Evolutionary conservation across 352 stramenopile genomes (phyloP).

Genomic region (Halophytophthora batemanensis): DNA sequence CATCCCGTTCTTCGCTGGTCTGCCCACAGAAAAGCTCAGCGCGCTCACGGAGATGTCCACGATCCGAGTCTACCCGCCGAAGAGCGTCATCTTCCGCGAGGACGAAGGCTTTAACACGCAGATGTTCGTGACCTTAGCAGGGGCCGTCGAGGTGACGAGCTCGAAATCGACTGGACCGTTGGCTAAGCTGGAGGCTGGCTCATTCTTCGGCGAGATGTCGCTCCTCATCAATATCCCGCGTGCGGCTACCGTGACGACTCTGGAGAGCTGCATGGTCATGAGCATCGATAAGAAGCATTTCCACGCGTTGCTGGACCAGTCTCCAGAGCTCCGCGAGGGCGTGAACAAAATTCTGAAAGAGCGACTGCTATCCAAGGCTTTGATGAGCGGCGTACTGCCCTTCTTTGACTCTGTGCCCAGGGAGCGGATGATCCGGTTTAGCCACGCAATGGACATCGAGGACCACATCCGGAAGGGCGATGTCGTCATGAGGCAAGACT

Average conservation of each 20-base stretch:
- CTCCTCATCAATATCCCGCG: conserved; percentile 77
- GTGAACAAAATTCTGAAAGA: conserved; percentile 69
- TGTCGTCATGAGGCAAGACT: conserved; percentile 40
- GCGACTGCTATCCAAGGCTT: conserved; percentile 60
- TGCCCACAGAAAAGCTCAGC: conserved; percentile 57
- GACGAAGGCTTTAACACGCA: conserved; percentile 76
- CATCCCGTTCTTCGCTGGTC: conserved; percentile 72
- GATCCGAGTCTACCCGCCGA: conserved; percentile 68
- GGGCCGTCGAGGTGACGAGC: conserved; percentile 60
- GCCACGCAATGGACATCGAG: conserved; percentile 58
- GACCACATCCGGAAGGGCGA: conserved; percentile 63
- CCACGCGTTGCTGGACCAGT: conserved; percentile 55
- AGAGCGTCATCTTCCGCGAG: conserved; percentile 68
- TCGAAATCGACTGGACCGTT: conserved; percentile 40
- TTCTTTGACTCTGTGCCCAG: conserved; percentile 61
- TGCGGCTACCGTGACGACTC: conserved; percentile 59
- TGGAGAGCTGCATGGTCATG: conserved; percentile 77
- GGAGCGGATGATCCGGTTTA: conserved; percentile 52
- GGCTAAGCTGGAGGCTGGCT: conserved; percentile 61
- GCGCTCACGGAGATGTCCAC: conserved; percentile 71
- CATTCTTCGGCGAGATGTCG: conserved; percentile 83
- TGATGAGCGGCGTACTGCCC: conserved; percentile 69
- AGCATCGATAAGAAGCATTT: conserved; percentile 78
- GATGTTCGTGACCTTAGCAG: conserved; percentile 76
- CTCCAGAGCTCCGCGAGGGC: conserved; percentile 44